Conservation (phyloP, 768 basidiomycete genomes). For the Lentinula lateritia region DNA sequence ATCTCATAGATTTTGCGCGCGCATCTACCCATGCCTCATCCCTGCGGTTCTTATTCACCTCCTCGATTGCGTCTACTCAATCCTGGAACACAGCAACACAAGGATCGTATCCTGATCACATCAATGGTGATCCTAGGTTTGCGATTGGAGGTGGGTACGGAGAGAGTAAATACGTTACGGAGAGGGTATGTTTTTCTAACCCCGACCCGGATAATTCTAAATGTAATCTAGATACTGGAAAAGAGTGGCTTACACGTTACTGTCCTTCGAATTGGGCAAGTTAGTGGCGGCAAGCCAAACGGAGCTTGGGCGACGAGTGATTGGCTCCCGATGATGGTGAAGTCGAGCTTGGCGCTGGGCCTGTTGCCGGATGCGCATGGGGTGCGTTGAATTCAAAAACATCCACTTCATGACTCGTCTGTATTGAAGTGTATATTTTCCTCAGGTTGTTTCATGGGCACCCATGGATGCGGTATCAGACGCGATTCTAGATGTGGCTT, state of each 20-base stretch:
- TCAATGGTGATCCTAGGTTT: constrained; percentile 22
- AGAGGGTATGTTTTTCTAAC: constrained; percentile 21
- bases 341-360: constrained; percentile 23
- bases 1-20: constrained; percentile 35
- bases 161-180: constrained; percentile 39
- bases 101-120: constrained; percentile 28
- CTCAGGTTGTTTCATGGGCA: constrained; percentile 21
- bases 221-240: constrained; percentile 10
- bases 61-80: constrained; percentile 30
- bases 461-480: background rate
- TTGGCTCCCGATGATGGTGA: constrained; percentile 31
- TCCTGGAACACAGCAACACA: constrained; percentile 20
- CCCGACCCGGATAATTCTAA: no score
- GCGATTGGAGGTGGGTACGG: constrained; percentile 38
- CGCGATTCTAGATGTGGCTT: constrained; percentile 6
- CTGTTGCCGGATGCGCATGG: constrained; percentile 20
- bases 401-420: background rate
- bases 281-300: constrained; percentile 25
- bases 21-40: constrained; percentile 10
- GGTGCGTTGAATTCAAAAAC: constrained; percentile 14
- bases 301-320: constrained; percentile 31
- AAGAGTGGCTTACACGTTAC: constrained; percentile 13
- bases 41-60: constrained; percentile 33
- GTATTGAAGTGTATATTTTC: background rate
- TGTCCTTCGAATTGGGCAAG: constrained; percentile 26